Evolutionary conservation across 179 eudicot genomes (phyloP).

Genomic region (Beta macrorhiza): DNA sequence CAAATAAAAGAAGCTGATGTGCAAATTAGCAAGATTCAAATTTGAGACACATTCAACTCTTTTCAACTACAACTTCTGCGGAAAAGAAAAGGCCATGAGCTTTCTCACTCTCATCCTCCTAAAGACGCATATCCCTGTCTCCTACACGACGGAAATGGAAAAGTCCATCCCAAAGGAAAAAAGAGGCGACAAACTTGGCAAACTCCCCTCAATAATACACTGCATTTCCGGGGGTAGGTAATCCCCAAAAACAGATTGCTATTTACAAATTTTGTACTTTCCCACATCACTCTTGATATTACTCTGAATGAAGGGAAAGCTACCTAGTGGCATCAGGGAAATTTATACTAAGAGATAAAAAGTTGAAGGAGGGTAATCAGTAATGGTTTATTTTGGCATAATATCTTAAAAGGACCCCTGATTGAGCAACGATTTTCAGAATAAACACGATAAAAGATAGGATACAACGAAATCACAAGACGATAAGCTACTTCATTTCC

Average conservation of each 20-base stretch:
- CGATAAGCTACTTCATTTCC: background rate
- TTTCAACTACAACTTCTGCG: too few species aligned
- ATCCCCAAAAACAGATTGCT: too few species aligned
- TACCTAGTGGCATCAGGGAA: background rate
- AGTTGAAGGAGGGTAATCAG: background rate
- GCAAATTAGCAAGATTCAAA: background rate
- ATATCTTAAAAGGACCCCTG: too few species aligned
- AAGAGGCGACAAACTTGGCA: too few species aligned
- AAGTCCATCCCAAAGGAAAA: too few species aligned
- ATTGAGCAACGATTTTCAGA: too few species aligned
- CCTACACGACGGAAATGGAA: background rate
- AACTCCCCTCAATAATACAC: too few species aligned
- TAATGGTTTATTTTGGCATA: too few species aligned
- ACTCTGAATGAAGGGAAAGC: background rate
- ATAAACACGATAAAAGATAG: background rate
- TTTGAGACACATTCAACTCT: too few species aligned
- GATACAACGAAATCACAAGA: background rate
- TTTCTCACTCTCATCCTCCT: background rate
- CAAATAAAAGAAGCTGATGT: background rate
- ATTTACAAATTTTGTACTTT: too few species aligned
- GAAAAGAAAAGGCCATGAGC: too few species aligned
- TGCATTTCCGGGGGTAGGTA: too few species aligned
- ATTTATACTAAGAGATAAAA: background rate
- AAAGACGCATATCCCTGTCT: background rate
- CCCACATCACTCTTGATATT: background rate